Evolutionary conservation across 768 basidiomycete species (phyloP).

Genomic region (Pleurotus citrinopileatus): DNA sequence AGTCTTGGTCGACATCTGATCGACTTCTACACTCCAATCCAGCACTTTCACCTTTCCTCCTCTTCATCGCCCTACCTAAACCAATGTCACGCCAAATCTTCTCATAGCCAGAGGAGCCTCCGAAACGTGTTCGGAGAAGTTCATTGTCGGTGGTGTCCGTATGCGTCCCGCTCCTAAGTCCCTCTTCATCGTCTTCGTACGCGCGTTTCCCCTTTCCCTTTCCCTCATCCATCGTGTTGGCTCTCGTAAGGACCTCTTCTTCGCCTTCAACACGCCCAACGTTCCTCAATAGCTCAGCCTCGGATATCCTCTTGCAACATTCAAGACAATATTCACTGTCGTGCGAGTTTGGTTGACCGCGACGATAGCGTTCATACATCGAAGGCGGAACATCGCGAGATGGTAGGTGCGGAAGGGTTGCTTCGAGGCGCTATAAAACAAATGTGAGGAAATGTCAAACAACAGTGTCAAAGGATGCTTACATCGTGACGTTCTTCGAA

Average conservation of each 20-base stretch:
- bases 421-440: neutral
- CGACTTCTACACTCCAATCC: neutral
- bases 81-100: constrained; percentile 1
- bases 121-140: neutral
- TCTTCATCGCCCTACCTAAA: neutral
- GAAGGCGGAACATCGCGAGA: neutral
- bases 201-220: constrained; percentile 14
- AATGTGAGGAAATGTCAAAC: too few species aligned
- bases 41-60: neutral
- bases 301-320: neutral
- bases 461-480: neutral
- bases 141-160: constrained; percentile 16
- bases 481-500: constrained; percentile 12
- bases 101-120: neutral
- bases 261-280: constrained; percentile 7
- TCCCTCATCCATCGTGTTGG: constrained; percentile 11
- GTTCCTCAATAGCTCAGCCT: constrained; percentile 17
- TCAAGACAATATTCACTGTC: neutral
- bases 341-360: constrained; percentile 7
- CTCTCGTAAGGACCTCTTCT: neutral
- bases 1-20: neutral
- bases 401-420: neutral
- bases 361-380: constrained; percentile 12
- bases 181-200: constrained; percentile 17
- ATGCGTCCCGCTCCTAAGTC: constrained; percentile 24